These are phyloP conservation scores for Graphiopsis chlorocephala DNA, from an alignment of 2,329 filamentous ascomycete species.

Conservation along the genomic window DNA sequence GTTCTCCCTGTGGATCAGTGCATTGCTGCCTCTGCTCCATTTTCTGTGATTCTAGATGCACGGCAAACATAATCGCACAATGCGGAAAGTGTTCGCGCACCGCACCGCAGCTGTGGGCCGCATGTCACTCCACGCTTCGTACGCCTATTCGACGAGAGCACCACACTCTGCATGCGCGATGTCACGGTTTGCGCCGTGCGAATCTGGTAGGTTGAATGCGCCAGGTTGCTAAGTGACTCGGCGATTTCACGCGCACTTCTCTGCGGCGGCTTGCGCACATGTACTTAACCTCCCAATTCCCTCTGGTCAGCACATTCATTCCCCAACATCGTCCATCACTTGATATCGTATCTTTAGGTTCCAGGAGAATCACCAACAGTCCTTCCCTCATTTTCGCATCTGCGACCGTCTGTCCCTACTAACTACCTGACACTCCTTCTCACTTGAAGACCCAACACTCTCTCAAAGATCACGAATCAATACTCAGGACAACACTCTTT, in stretches of 20 bases:
- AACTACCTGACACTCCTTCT: constrained; percentile 6
- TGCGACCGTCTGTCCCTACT: constrained; percentile 11
- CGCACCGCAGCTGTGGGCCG: neutral
- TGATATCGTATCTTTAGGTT: constrained; percentile 10
- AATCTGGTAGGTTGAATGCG: constrained; percentile 12
- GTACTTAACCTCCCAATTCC: constrained; percentile 7
- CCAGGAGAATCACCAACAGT: constrained; percentile 15
- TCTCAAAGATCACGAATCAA: constrained; percentile 12
- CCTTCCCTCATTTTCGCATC: constrained; percentile 14
- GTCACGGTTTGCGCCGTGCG: constrained; percentile 15
- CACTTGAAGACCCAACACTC: constrained; percentile 9
- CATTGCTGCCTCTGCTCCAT: constrained; percentile 5
- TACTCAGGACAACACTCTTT: neutral
- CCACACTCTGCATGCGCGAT: constrained; percentile 8
- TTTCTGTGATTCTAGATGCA: constrained; percentile 10
- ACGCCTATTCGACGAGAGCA: constrained; percentile 10
- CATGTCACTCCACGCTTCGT: constrained; percentile 6
- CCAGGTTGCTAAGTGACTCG: constrained; percentile 2
- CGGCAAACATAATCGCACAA: constrained; percentile 8
- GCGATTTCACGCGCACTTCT: neutral
- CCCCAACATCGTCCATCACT: neutral
- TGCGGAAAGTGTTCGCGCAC: constrained; percentile 11
- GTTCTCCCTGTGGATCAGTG: constrained; percentile 2
- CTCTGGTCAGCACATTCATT: neutral
- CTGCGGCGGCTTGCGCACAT: neutral